Conservation (phyloP, 192 early-diverging fungal species). For the Allomyces arbusculus region DNA sequence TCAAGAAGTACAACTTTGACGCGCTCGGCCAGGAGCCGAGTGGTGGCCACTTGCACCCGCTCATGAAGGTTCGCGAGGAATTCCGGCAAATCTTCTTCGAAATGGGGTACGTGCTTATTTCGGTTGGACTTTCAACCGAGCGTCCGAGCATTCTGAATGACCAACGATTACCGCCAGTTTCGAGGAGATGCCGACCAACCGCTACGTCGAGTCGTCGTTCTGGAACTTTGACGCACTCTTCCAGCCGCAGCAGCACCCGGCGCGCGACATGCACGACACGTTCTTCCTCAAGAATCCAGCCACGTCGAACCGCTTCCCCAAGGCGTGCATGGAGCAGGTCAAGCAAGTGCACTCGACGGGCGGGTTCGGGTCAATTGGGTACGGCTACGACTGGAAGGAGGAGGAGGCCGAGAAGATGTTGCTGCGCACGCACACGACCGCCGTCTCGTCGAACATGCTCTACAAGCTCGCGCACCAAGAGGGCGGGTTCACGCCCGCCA, state of each 20-base stretch:
- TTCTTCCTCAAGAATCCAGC: constrained; percentile 62
- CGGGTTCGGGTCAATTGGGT: constrained; percentile 87
- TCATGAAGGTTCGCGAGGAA: constrained; percentile 98
- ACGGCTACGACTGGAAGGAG: constrained; percentile 78
- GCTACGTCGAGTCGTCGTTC: constrained; percentile 92
- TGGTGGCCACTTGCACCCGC: constrained; percentile 84
- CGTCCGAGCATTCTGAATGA: background rate
- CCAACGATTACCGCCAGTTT: constrained; percentile 22
- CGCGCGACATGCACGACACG: constrained; percentile 65
- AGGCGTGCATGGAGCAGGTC: constrained; percentile 76
- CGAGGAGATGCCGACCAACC: constrained; percentile 95
- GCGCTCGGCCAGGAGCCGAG: constrained; percentile 56
- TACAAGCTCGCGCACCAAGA: constrained; percentile 69
- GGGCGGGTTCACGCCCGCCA: constrained; percentile 63
- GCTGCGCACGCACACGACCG: constrained; percentile 92
- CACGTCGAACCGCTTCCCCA: constrained; percentile 49
- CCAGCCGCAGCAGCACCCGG: constrained; percentile 97
- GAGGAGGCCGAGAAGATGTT: constrained; percentile 84
- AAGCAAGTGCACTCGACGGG: constrained; percentile 81
- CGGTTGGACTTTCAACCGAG: too few species aligned
- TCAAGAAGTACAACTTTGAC: constrained; percentile 99
- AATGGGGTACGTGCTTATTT: constrained; percentile 41
- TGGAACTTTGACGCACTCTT: constrained; percentile 99
- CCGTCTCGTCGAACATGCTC: constrained; percentile 78
- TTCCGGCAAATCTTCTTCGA: constrained; percentile 98